These are phyloP conservation scores for Vitis rotundifolia DNA, from an alignment of 164 flowering plant genomes.

Conservation along the genomic window DNA sequence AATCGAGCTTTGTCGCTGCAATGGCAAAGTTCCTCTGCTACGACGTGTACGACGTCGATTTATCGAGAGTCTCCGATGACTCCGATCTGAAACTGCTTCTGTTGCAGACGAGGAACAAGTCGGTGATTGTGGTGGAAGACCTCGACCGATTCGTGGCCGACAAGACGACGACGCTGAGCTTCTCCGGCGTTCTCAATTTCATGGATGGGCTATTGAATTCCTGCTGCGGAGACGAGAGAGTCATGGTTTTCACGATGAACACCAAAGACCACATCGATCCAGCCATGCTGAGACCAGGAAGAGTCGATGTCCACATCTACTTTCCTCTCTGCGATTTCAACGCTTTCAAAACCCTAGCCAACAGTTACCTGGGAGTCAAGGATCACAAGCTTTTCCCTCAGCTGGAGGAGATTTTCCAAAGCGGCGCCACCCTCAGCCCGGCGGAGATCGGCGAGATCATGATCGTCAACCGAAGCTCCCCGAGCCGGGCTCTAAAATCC, in stretches of 20 bases:
- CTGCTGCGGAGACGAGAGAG: constrained; percentile 72
- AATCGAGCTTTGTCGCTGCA: constrained; percentile 77
- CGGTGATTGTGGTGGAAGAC: constrained; percentile 74
- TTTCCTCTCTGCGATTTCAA: constrained; percentile 77
- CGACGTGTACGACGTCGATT: constrained; percentile 73
- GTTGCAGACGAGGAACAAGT: constrained; percentile 48
- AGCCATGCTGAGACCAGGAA: constrained; percentile 67
- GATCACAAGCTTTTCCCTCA: constrained; percentile 86
- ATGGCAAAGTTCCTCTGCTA: constrained; percentile 69
- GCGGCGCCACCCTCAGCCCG: constrained; percentile 58
- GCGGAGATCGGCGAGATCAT: constrained; percentile 86
- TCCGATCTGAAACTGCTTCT: constrained; percentile 62
- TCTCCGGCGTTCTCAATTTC: constrained; percentile 63
- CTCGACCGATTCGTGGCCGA: constrained; percentile 52
- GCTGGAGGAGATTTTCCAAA: constrained; percentile 72
- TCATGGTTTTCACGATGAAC: constrained; percentile 81
- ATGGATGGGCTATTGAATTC: constrained; percentile 81
- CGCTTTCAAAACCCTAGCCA: constrained; percentile 65
- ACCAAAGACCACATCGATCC: constrained; percentile 56
- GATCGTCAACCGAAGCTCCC: constrained; percentile 72
- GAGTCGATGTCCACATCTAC: constrained; percentile 77
- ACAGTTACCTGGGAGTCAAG: constrained; percentile 69
- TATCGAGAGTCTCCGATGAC: constrained; percentile 45
- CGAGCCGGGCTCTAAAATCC: constrained; percentile 76
- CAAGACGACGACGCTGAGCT: constrained; percentile 39